A percentile compares a stretch with the other conserved stretches of the same genome.
phyloP scores from a whole-genome alignment of 208 protist genomes.

The Trypanosoma congolense region DNA sequence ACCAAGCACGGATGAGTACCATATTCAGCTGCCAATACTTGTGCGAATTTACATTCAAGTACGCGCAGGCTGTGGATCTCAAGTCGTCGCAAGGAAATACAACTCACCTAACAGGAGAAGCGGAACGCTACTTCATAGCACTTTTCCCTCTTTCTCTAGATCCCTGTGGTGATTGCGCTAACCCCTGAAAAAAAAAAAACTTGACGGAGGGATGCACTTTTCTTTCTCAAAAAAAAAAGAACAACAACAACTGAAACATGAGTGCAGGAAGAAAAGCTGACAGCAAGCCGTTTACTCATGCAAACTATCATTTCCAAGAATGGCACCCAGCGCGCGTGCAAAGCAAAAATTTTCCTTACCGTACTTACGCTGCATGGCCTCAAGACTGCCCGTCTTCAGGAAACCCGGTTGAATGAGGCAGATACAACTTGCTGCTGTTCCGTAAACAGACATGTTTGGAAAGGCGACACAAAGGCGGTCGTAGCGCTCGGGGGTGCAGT shows the following conservation, averaged over 20 bases:
- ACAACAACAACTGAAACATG: not conserved
- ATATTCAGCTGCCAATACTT: too few relatives aligned
- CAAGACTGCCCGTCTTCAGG: constrained; percentile 25
- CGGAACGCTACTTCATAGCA: too few relatives aligned
- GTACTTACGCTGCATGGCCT: constrained; percentile 46
- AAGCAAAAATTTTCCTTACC: constrained; percentile 40
- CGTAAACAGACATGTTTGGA: constrained; percentile 76
- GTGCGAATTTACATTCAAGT: too few relatives aligned
- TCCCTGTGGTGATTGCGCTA: too few relatives aligned
- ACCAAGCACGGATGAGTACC: too few relatives aligned
- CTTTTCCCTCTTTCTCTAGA: too few relatives aligned
- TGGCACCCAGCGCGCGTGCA: constrained; percentile 24
- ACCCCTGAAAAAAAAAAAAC: too few relatives aligned
- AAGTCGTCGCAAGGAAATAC: too few relatives aligned
- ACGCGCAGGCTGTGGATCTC: too few relatives aligned
- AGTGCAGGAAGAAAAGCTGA: not conserved
- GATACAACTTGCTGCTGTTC: constrained; percentile 43
- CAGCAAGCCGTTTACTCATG: too few relatives aligned
- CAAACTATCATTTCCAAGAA: constrained; percentile 1
- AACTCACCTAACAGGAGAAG: too few relatives aligned
- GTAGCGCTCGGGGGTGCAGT: constrained; percentile 10
- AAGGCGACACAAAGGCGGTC: constrained; percentile 50
- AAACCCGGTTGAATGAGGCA: constrained; percentile 37
- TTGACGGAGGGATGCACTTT: too few relatives aligned
- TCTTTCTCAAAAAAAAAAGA: constrained; percentile 8